Base-by-base conservation (phyloP, 2,329 filamentous ascomycete species). In the Fusarium verticillioides region DNA sequence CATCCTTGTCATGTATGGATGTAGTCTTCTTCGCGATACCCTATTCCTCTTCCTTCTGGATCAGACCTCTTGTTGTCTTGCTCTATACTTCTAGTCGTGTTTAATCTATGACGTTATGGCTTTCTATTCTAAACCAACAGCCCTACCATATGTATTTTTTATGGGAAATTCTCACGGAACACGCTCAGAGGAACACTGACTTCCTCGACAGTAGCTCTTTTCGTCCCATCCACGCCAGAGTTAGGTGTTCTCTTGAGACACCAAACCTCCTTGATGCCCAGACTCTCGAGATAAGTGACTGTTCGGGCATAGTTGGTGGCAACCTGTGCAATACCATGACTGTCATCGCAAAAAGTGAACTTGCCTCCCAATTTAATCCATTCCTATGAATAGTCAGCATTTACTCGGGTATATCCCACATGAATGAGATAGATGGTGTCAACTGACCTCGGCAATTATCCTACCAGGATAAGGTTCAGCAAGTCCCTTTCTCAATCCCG, bases 261-360 rank as follows among this genome's bases (percentile, higher is more conserved):
- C 87, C 88, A 92, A 4, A 96, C 84, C 65, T 90, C 85, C 37
- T 83, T 79, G 32, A 96, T 89, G 9, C 91, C 91, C 18, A 94
- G 83, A 66, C 84, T 87, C 72, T 90, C 87, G 63, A 97, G 84
- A 80, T 93, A 97, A 2, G 89, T 86, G 65, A 97, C 83, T 9
- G 93, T 90, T 44, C 88, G 89, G 50, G 81, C 79, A 83, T 96
- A 98, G 80, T 97, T 96, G 57, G 94, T 91, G n/a, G 91, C 94
- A 9, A 99, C 88, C 80, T 99, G 96, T 5, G 89, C 92, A 66
- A 94, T 88, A 43, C 94, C 94, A 84, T 99, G 96, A 81, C 95
- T 97, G 83, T 99, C 96, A 81, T 99, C 96, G 11, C 94, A 97
- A 76, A 99, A 87, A 60, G 94, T 97, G 82, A 98, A 97, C 68